phyloP scores from a whole-genome alignment of 2,329 filamentous ascomycete genomes.

The Coniochaeta sp. region DNA sequence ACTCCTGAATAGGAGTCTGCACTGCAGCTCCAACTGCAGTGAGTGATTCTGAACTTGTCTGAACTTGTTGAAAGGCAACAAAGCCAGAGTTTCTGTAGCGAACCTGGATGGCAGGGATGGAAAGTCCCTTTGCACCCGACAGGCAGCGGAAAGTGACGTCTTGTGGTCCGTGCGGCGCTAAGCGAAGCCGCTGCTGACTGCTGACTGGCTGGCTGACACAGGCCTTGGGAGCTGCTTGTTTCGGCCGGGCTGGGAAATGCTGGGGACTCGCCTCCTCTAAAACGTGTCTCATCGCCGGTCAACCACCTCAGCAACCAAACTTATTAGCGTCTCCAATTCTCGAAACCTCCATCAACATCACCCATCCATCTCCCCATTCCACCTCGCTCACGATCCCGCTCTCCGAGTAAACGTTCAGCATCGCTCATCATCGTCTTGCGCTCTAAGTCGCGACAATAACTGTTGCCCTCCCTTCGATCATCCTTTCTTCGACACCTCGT shows the following conservation, averaged over 20 bases:
- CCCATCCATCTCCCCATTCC: conserved; percentile 5
- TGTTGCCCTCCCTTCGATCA: background rate
- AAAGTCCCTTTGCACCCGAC: background rate
- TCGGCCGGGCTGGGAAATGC: background rate
- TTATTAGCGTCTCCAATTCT: conserved; percentile 11
- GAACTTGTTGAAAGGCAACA: background rate
- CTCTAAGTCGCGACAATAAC: background rate
- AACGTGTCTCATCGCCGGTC: conserved; percentile 9
- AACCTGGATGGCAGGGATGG: background rate
- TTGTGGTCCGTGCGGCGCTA: background rate
- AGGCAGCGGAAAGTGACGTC: background rate
- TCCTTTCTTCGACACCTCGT: background rate
- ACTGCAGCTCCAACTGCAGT: too few relatives aligned
- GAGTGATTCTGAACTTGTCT: too few relatives aligned
- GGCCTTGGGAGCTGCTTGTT: background rate
- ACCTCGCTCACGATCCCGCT: conserved; percentile 1
- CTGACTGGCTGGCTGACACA: background rate
- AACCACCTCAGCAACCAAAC: conserved; percentile 10
- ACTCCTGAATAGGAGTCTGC: background rate
- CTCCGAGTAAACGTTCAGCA: conserved; percentile 3
- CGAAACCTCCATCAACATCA: conserved; percentile 7
- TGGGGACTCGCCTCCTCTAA: background rate
- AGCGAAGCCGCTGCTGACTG: background rate
- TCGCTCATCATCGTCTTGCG: conserved; percentile 3
- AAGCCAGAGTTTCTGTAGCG: background rate